These are phyloP conservation scores for Trypanosomatidae sp. DNA, from an alignment of 208 protist species.

Conservation along the genomic window DNA sequence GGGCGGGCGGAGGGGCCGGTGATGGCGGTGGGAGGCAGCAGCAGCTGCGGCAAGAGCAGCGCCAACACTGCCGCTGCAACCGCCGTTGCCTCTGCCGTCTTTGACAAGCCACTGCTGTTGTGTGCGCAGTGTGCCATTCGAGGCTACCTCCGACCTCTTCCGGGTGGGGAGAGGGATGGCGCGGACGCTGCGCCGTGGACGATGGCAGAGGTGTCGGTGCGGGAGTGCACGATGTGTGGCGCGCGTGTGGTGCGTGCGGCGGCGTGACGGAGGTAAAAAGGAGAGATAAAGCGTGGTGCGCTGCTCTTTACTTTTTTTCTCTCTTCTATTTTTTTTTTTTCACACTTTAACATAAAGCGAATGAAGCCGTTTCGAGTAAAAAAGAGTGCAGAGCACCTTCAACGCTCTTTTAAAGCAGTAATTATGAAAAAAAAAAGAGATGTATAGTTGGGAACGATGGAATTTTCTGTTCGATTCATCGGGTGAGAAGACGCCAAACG, in stretches of 20 bases:
- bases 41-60: neutral
- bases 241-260: slow-evolving; percentile 13
- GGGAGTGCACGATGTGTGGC: slow-evolving; percentile 27
- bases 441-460: too few relatives aligned
- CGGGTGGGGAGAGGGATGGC: neutral
- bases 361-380: too few relatives aligned
- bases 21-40: slow-evolving; percentile 1
- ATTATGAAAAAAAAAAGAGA: too few relatives aligned
- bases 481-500: too few relatives aligned
- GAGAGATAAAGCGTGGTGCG: neutral
- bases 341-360: too few relatives aligned
- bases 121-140: slow-evolving; percentile 42
- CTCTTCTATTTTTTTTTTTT: too few relatives aligned
- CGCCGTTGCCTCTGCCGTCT: neutral
- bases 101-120: slow-evolving; percentile 27
- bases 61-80: neutral
- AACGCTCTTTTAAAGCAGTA: too few relatives aligned
- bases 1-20: slow-evolving; percentile 8
- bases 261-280: neutral
- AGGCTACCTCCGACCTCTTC: slow-evolving; percentile 26
- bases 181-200: neutral
- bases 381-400: too few relatives aligned
- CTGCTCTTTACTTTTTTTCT: too few relatives aligned
- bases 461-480: too few relatives aligned
- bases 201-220: slow-evolving; percentile 13